A percentile compares a stretch with the other conserved stretches of the same genome.
Evolutionary conservation across 2,329 filamentous ascomycete species (phyloP).

Genomic region (Pseudogymnoascus sp.): DNA sequence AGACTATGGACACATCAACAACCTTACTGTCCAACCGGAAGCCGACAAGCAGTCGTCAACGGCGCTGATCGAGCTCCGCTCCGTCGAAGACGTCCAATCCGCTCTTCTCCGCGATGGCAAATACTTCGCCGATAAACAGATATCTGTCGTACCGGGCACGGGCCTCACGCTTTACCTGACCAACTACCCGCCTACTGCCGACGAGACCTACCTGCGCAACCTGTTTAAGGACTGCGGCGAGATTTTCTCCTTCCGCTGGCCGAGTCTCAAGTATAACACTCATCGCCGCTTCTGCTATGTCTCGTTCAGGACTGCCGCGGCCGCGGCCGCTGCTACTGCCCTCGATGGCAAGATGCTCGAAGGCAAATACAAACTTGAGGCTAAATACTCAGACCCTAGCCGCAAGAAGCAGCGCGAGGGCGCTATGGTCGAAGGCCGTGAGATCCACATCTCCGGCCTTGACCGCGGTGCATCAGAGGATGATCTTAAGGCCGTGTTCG

Average conservation of each 20-base stretch:
- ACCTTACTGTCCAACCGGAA: constrained; percentile 60
- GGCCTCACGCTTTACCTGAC: constrained; percentile 80
- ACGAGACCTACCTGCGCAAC: constrained; percentile 60
- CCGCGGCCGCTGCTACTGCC: constrained; percentile 62
- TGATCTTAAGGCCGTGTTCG: constrained; percentile 64
- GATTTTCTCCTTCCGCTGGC: constrained; percentile 78
- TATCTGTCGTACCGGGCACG: constrained; percentile 67
- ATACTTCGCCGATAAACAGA: constrained; percentile 62
- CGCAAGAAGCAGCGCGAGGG: constrained; percentile 73
- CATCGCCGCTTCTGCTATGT: constrained; percentile 93
- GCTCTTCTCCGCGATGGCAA: constrained; percentile 78
- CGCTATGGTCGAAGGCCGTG: constrained; percentile 76
- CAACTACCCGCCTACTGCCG: constrained; percentile 75
- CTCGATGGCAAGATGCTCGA: constrained; percentile 66
- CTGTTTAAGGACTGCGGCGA: constrained; percentile 71
- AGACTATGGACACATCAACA: constrained; percentile 78
- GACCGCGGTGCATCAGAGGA: constrained; percentile 54
- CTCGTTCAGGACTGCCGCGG: constrained; percentile 66
- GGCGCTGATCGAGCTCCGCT: constrained; percentile 79
- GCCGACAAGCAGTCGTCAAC: constrained; percentile 52
- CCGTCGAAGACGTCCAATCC: constrained; percentile 69
- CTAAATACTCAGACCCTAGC: constrained; percentile 76
- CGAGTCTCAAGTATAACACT: constrained; percentile 81
- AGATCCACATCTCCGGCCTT: constrained; percentile 70
- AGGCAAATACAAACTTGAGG: constrained; percentile 59